Percentiles rank a stretch among this genome's conserved stretches.
Conservation (phyloP, 2,329 filamentous ascomycete genomes). For the Niveomyces coronatus region DNA sequence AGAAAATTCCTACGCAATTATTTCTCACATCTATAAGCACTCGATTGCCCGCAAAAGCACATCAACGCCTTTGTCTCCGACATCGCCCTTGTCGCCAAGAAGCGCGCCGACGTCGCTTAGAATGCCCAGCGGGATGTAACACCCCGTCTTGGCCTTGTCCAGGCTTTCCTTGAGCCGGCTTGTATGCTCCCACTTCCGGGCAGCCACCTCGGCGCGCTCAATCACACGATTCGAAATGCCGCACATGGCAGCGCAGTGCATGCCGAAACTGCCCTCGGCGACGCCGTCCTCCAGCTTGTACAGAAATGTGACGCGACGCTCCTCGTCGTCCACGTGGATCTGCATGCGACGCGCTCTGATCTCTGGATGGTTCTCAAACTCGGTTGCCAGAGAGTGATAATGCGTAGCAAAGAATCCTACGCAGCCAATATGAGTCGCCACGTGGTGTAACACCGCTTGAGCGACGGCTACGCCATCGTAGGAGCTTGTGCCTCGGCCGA, state of each 20-base stretch:
- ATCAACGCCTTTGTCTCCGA: conserved; percentile 43
- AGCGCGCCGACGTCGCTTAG: conserved; percentile 80
- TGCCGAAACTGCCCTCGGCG: conserved; percentile 93
- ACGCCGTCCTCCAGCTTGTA: conserved; percentile 92
- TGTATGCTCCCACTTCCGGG: conserved; percentile 90
- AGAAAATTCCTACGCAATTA: neutral
- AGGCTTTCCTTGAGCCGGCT: conserved; percentile 80
- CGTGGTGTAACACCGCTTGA: conserved; percentile 92
- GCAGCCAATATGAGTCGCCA: conserved; percentile 86
- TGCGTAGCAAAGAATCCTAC: conserved; percentile 96
- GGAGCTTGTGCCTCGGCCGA: conserved; percentile 86
- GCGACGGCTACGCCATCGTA: conserved; percentile 96
- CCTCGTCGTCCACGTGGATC: conserved; percentile 79
- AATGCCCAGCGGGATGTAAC: conserved; percentile 74
- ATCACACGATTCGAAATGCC: conserved; percentile 79
- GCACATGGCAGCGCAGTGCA: conserved; percentile 99
- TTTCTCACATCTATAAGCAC: conserved; percentile 31
- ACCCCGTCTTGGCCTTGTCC: conserved; percentile 67
- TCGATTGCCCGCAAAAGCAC: conserved; percentile 53
- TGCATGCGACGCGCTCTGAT: conserved; percentile 83
- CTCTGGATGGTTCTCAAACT: conserved; percentile 85
- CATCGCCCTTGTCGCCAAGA: conserved; percentile 47
- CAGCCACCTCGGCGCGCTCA: conserved; percentile 76
- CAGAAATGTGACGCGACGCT: conserved; percentile 85
- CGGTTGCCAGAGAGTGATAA: conserved; percentile 86